These are phyloP conservation scores for Perkinsus chesapeaki DNA, from an alignment of 169 alveolate genomes.

Conservation along the genomic window DNA sequence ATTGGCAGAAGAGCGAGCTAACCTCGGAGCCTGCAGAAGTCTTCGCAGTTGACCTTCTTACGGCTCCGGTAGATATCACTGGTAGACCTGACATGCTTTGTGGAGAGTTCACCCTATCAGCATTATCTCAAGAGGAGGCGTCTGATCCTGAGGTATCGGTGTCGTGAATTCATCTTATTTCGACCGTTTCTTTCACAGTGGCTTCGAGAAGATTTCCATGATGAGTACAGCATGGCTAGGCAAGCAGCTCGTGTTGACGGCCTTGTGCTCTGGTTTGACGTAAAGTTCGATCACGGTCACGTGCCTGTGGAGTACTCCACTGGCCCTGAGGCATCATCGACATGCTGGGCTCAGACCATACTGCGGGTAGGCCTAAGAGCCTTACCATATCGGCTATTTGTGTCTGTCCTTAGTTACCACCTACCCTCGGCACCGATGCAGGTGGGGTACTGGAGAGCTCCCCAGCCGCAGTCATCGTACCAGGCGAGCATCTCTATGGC, in stretches of 20 bases:
- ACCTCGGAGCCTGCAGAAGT: not conserved
- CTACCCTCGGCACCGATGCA: not conserved
- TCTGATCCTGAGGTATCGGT: not conserved
- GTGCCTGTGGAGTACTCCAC: not conserved
- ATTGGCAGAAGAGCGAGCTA: not conserved
- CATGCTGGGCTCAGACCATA: not conserved
- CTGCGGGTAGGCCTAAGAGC: not conserved
- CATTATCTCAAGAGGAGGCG: not conserved
- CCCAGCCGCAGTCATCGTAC: not conserved
- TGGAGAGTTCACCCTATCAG: not conserved
- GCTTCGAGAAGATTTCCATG: not conserved
- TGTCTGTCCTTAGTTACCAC: not conserved
- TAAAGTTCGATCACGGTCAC: not conserved
- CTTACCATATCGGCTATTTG: not conserved
- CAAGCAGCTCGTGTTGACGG: constrained; percentile 40
- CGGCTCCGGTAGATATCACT: not conserved
- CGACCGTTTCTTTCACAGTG: not conserved
- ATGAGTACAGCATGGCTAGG: too few species aligned
- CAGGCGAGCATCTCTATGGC: not conserved
- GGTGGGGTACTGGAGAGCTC: not conserved
- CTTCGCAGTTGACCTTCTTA: not conserved
- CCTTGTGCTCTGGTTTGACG: constrained; percentile 30
- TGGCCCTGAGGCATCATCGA: not conserved
- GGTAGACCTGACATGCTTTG: not conserved
- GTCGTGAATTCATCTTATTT: not conserved